A percentile compares a stretch with the other conserved stretches of the same genome.
These are phyloP conservation scores for Carallia pectinifolia DNA, from an alignment of 345 rosid genomes.

Conservation along the genomic window DNA sequence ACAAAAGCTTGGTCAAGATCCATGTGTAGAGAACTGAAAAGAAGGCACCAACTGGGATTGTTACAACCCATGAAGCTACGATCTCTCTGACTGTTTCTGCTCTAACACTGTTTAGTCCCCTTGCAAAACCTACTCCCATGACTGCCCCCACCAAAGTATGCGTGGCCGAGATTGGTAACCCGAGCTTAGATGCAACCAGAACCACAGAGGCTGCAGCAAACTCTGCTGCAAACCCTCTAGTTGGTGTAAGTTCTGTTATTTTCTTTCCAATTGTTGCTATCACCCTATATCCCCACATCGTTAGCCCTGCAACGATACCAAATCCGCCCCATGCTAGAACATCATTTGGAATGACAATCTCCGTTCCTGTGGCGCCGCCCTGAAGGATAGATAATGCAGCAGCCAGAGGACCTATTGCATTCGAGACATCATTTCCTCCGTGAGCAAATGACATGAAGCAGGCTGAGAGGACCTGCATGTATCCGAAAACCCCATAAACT, in stretches of 20 bases:
- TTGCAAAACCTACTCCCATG: slow-evolving; percentile 99
- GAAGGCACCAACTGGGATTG: slow-evolving; percentile 83
- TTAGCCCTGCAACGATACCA: slow-evolving; percentile 85
- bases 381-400: slow-evolving; percentile 86
- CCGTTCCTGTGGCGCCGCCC: slow-evolving; percentile 52
- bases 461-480: slow-evolving; percentile 95
- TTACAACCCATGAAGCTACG: slow-evolving; percentile 84
- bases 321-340: slow-evolving; percentile 99
- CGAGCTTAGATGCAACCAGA: slow-evolving; percentile 83
- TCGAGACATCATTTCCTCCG: slow-evolving; percentile 93
- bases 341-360: slow-evolving; percentile 72
- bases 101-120: slow-evolving; percentile 88
- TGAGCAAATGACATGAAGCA: slow-evolving; percentile 99
- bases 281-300: slow-evolving; percentile 92
- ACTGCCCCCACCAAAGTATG: slow-evolving; percentile 98
- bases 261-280: slow-evolving; percentile 96
- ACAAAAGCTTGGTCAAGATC: slow-evolving; percentile 78
- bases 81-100: slow-evolving; percentile 90
- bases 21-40: slow-evolving; percentile 83
- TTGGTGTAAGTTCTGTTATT: slow-evolving; percentile 92
- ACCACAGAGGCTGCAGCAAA: slow-evolving; percentile 98
- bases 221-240: slow-evolving; percentile 95
- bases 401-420: slow-evolving; percentile 94
- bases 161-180: slow-evolving; percentile 86
- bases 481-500: slow-evolving; percentile 89